Base-by-base conservation (phyloP, 2,329 filamentous ascomycete species). In the Sporothrix protearum region DNA sequence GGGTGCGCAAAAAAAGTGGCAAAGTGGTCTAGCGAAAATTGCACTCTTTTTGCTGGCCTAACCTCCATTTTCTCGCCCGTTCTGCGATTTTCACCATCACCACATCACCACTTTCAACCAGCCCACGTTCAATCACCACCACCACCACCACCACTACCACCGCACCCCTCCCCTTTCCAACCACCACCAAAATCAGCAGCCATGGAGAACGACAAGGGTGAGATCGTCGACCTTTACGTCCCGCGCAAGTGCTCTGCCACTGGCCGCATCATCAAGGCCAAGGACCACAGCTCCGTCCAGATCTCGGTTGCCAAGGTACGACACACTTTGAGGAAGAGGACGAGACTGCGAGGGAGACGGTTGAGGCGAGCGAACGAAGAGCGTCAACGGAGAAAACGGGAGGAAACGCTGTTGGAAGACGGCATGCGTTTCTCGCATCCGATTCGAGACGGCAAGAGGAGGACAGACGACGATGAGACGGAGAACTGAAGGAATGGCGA, bases 181-280 rank as follows among this genome's bases (percentile, higher is more conserved):
- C 30, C n/a, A n/a, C 28, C 47, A 19, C 6, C 22, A 53, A 59
- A 51, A 69, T 67, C 75, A 80, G 76, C 76, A 81, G 84, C 81
- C 82, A 99, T 98, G 96, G 96, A 99, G 90, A 99, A 99, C 94
- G 96, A 98, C 89, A 94, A 72, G 71, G 75, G 74, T 68, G 74
- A 76, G 71, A 74, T 76, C 53, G 74, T 76, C 71, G 75, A 76
- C 69, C 73, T 76, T 84, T 97, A 97, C 91, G 92, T 97, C 88
- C 94, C 94, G 83, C 93, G 95, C 89, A 98, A 97, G 89, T 98
- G 95, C 92, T 93, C 89, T 85, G 94, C 94, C 80, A 97, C 95
- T 85, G 96, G 97, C 93, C 93, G 96, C 87, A 97, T 98, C 89
- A 98, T 99, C 91, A 97, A 97, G 89, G 94, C 96, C 88, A 97